Evolutionary conservation across 805 yeast genomes (phyloP), one percentile per base, ranked within the genome.

Genomic region (Tetrapisispora arboricola): DNA sequence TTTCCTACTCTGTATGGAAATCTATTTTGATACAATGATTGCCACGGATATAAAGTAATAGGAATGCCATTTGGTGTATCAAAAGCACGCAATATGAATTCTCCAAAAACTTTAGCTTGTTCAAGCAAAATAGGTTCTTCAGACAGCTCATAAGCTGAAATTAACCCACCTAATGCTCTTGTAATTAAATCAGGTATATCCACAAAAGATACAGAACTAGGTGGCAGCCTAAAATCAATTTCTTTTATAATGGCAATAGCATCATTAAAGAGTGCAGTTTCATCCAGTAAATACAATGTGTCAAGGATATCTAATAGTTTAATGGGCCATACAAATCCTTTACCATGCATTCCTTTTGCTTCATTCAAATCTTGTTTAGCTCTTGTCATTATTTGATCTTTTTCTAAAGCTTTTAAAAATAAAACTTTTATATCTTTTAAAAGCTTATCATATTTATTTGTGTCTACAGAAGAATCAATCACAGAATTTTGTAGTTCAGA

Each of bases 31-130:
- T 57, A 50, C 16, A 52, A 51, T 4, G 65, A 58, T 21, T 58
- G 54, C 71, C 77, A 72, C 12, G 63, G 57, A 47, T 63, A 74
- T 40, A 61, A 65, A 17, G 72, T 48, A 9, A 71, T 42, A 3
- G 82, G 82, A 60, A 76, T 62, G 33, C 71, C 61, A 47, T 75
- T 74, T 13, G 79, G 79, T 0, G 81, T 75, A 46, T 76, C 81
- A 49, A 74, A 76, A 0, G 79, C 70, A 18, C 73, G 71, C 49
- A 76, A 49, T 26, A 75, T 53, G 40, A 74, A 60, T 37, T 71
- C 70, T 1, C 70, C 80, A 13, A 75, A 50, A 21, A 70, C 68
- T 20, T 57, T 57, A 1, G 78, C 74, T 44, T 67, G 64, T 1
- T 34, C 37, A 8, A 61, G 41, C 6, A 61, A 43, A 7, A 71